Base-by-base conservation (phyloP, 148 eudicot species). In the Diospyros lotus region DNA sequence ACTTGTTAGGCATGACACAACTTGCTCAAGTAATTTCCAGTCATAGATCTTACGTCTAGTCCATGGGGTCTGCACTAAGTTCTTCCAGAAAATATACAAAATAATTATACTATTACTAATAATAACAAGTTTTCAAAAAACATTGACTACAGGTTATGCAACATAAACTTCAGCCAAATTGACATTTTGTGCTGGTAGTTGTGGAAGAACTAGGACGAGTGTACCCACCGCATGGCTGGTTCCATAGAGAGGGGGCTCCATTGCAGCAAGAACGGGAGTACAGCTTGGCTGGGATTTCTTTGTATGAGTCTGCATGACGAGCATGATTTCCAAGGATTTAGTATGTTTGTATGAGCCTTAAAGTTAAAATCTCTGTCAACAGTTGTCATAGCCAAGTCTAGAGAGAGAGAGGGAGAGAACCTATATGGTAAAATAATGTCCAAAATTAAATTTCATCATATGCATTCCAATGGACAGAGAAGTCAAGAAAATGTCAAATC, bases 171-270 rank as follows among this genome's bases (percentile, higher is more conserved):
- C 62, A 48, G 44, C 62, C 68, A 73, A 61, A 73, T 9, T 6
- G 14, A 45, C 48, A 56, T 44, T 48, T 48, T 48, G 4, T 48
- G 4, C 8, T 48, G 52, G 52, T 48, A 48, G 53, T 51, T 66
- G 52, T 45, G 17, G 13, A 18, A 60, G 10, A 45, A 66, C 46
- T 18, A 42, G 15, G 53, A 45, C 17, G 9, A 61, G n/a, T 59
- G 17, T 43, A 73, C 95, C 82, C 85, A 95, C 98, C 77, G 88
- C 97, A 78, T 84, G 73, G 85, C 76, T 80, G 73, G 98, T 95
- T 79, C 93, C 97, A 82, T 72, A 95, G 46, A 91, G 86, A 84
- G 87, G 96, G 48, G 96, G 90, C 76, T 95, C 94, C 62, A 84
- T 64, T 53, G 80, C 87, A 77, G 88, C 78, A 77, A 74, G 68